Evolutionary conservation across 306 rosid genomes (phyloP), one percentile per base, ranked within the genome.

Genomic region (Quercus dentata): DNA sequence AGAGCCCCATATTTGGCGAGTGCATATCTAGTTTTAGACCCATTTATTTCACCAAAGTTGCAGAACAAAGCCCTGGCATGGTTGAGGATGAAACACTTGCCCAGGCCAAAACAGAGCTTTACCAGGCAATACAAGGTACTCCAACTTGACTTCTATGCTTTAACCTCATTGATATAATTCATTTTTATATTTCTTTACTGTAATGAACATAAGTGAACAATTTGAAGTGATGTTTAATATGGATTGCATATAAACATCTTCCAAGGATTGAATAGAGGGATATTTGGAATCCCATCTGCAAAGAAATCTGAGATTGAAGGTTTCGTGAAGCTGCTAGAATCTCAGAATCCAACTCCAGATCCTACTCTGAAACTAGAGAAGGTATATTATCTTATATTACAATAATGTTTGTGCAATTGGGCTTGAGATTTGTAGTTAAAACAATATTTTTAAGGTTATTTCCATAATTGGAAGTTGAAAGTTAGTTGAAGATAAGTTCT

Each of bases 221-320:
- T 71, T 20, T 68, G 35, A 74, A 77, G 35, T 18, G 59, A 69
- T 67, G 74, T 70, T 62, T 89, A 84, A 78, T 70, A 35, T 58
- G 69, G 80, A 30, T 78, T 82, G 70, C 63, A 49, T 61, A 20
- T 7, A 52, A 76, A 76, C 7, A 58, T 69, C 62, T 63, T 83
- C 59, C 46, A 84, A 94, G 98, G 92, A 80, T 81, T 94, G 41
- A 85, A 92, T 10, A 88, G 96, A 82, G 97, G 98, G 46, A 91
- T 92, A 68, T 94, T 94, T 71, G 96, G 98, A 80, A 85, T 87
- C 67, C 89, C 92, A 58, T 89, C 94, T 84, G 91, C 82, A 18
- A 90, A 90, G 86, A 92, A 87, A 74, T 78, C 83, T 71, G 92
- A 90, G 73, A 90, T 94, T 82, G 92, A 90, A 75, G 85, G 69